Evolutionary conservation across 257 asterid genomes (phyloP).

Genomic region (Fraxinus excelsior): DNA sequence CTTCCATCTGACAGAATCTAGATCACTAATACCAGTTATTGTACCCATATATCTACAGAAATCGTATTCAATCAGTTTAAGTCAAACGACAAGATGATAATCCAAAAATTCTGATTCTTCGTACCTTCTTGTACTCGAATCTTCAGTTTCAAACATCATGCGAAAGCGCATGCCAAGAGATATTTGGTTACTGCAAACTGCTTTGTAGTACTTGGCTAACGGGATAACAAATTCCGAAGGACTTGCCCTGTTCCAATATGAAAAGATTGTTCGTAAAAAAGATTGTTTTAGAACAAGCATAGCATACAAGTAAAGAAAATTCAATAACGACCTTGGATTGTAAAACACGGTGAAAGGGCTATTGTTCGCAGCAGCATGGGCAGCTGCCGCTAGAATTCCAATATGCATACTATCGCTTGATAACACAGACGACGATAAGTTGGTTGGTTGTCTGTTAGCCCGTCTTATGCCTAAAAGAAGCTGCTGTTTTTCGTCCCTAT

Average conservation of each 20-base stretch:
- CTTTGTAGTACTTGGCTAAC: no score
- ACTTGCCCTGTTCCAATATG: conserved; percentile 45
- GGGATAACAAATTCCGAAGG: conserved; percentile 33
- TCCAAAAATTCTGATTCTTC: conserved; percentile 44
- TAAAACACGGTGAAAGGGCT: conserved; percentile 9
- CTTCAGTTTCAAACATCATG: no score
- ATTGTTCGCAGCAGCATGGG: no score
- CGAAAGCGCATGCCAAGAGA: no score
- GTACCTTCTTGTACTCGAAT: no score
- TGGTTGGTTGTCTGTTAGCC: conserved; percentile 27
- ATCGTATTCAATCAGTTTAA: no score
- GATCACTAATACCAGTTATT: conserved; percentile 48
- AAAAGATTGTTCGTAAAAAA: neutral
- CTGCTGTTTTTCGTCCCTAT: conserved; percentile 33
- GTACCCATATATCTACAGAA: conserved; percentile 54
- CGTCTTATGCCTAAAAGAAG: conserved; percentile 36
- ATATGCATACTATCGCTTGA: conserved; percentile 25
- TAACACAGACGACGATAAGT: conserved; percentile 31
- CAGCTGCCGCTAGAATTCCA: no score
- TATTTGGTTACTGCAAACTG: no score
- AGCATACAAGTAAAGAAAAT: neutral
- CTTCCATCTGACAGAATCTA: conserved; percentile 58
- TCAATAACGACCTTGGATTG: conserved; percentile 26
- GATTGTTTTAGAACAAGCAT: neutral
- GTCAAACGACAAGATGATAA: conserved; percentile 2